A percentile compares a stretch with the other conserved stretches of the same genome.
Evolutionary conservation across 371 early-diverging fungal species (phyloP).

Genomic region (Rhizomucor miehei): DNA sequence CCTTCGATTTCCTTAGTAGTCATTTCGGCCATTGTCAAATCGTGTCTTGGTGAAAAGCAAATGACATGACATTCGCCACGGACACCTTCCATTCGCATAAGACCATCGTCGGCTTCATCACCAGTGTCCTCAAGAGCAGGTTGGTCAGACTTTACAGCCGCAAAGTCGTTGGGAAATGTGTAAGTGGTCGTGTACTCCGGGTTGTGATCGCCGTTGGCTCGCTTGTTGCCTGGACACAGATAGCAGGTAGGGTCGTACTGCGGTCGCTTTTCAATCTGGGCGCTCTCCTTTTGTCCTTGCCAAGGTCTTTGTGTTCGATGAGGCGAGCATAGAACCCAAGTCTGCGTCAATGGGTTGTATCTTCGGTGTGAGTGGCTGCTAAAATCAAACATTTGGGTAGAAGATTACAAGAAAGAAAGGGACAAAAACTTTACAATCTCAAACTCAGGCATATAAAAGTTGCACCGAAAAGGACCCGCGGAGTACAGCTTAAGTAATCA

Average conservation of each 20-base stretch:
- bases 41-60: slow-evolving; percentile 88
- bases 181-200: slow-evolving; percentile 73
- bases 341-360: slow-evolving; percentile 82
- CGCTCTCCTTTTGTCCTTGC: slow-evolving; percentile 75
- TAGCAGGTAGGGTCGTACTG: slow-evolving; percentile 81
- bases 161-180: slow-evolving; percentile 88
- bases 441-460: not conserved
- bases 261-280: slow-evolving; percentile 45
- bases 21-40: slow-evolving; percentile 89
- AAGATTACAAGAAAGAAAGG: not conserved
- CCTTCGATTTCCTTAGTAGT: slow-evolving; percentile 48
- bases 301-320: slow-evolving; percentile 94
- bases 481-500: no score
- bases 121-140: slow-evolving; percentile 19
- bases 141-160: slow-evolving; percentile 76
- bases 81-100: slow-evolving; percentile 68
- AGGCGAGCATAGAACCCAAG: slow-evolving; percentile 94
- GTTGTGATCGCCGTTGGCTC: slow-evolving; percentile 74
- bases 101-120: slow-evolving; percentile 30
- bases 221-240: slow-evolving; percentile 82
- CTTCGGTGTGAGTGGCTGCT: slow-evolving; percentile 77
- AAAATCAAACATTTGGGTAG: slow-evolving; percentile 26
- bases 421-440: not conserved
- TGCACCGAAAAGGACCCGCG: not conserved
- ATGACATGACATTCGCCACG: slow-evolving; percentile 86